Evolutionary conservation across 2,329 filamentous ascomycete species (phyloP).

Genomic region (Fusarium anthophilum): DNA sequence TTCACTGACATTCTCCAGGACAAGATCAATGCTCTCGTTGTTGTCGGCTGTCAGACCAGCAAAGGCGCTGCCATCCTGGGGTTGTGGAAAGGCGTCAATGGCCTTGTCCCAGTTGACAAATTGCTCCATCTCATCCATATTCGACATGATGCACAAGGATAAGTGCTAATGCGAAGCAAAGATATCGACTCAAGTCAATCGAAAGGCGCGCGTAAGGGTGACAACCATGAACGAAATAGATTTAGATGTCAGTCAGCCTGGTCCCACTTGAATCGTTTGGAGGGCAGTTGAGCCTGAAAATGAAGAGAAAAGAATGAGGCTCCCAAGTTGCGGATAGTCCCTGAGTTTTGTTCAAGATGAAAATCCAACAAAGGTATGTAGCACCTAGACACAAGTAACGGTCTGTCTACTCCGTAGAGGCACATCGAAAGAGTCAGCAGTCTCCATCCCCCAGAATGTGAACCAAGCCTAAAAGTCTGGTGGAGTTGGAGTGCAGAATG

Average conservation of each 20-base stretch:
- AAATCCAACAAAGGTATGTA: background rate
- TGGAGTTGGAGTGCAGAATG: slow-evolving; percentile 25
- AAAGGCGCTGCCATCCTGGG: slow-evolving; percentile 45
- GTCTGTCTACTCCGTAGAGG: background rate
- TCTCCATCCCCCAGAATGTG: slow-evolving; percentile 13
- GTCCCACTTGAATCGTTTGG: slow-evolving; percentile 22
- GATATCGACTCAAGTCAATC: slow-evolving; percentile 32
- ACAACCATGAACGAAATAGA: slow-evolving; percentile 19
- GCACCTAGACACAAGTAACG: slow-evolving; percentile 6
- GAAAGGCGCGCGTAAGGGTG: slow-evolving; percentile 37
- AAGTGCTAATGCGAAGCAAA: slow-evolving; percentile 18
- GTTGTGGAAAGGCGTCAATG: slow-evolving; percentile 50
- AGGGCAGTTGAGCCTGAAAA: slow-evolving; percentile 12
- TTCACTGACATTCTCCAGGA: slow-evolving; percentile 64
- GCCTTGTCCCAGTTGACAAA: slow-evolving; percentile 71
- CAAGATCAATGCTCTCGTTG: slow-evolving; percentile 59
- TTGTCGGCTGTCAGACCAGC: slow-evolving; percentile 49
- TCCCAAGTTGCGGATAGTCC: slow-evolving; percentile 16
- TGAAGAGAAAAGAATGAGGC: slow-evolving; percentile 15
- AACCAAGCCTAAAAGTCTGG: slow-evolving; percentile 14
- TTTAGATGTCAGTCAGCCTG: slow-evolving; percentile 5
- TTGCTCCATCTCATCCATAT: slow-evolving; percentile 66
- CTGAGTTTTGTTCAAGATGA: slow-evolving; percentile 42
- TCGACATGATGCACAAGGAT: slow-evolving; percentile 43
- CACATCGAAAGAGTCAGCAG: slow-evolving; percentile 31